These are phyloP conservation scores for Sporothrix brunneoviolacea DNA, from an alignment of 2,329 filamentous ascomycete species.

Conservation along the genomic window DNA sequence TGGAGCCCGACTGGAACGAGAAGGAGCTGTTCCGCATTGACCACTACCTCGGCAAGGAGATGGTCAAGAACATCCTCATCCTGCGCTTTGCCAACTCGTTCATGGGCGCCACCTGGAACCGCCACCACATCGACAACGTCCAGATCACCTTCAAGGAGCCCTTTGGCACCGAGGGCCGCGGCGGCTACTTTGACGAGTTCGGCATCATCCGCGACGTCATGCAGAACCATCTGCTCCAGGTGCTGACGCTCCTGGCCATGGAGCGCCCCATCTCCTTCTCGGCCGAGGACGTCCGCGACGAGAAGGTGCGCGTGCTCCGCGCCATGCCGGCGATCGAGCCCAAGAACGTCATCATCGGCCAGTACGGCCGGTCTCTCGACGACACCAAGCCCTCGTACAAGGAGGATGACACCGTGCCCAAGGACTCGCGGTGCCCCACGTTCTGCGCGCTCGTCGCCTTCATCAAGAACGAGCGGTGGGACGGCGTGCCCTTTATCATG, in stretches of 20 bases:
- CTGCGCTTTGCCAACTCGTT: slow-evolving; percentile 98
- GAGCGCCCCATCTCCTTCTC: slow-evolving; percentile 98
- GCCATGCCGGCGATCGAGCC: slow-evolving; percentile 92
- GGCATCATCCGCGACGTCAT: slow-evolving; percentile 99
- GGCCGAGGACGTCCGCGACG: slow-evolving; percentile 94
- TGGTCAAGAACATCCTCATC: slow-evolving; percentile 99
- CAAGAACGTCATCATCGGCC: slow-evolving; percentile 99
- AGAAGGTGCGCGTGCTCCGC: slow-evolving; percentile 94
- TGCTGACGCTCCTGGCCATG: slow-evolving; percentile 94
- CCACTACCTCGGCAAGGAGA: slow-evolving; percentile 99
- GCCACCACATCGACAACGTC: slow-evolving; percentile 98
- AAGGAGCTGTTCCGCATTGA: slow-evolving; percentile 99
- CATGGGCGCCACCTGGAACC: slow-evolving; percentile 97
- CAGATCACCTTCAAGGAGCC: slow-evolving; percentile 99
- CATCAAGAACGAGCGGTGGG: slow-evolving; percentile 99
- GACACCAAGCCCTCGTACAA: slow-evolving; percentile 96
- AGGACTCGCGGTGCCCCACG: slow-evolving; percentile 94
- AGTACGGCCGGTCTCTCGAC: slow-evolving; percentile 94
- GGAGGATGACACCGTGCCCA: slow-evolving; percentile 96
- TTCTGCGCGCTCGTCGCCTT: slow-evolving; percentile 96
- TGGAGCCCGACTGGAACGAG: slow-evolving; percentile 97
- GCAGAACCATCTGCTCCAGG: slow-evolving; percentile 98
- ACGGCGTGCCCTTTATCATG: slow-evolving; percentile 97
- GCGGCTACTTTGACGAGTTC: slow-evolving; percentile 98
- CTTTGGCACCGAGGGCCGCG: slow-evolving; percentile 94